Evolutionary conservation across 306 rosid genomes (phyloP).

Genomic region (Dalbergia cochinchinensis): DNA sequence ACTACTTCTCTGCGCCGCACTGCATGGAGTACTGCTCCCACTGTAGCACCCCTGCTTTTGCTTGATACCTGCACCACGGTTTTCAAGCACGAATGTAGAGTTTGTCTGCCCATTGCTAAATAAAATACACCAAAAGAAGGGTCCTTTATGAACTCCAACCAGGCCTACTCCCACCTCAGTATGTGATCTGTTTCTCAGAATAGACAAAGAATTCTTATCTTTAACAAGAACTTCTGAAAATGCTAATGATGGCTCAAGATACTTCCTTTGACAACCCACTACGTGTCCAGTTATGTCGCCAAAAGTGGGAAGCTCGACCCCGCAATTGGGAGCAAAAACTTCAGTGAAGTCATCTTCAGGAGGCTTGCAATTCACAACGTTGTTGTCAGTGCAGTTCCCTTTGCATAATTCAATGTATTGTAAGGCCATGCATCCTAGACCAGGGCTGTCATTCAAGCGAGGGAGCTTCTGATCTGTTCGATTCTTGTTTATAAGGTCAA

Average conservation of each 20-base stretch:
- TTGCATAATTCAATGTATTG: slow-evolving; percentile 82
- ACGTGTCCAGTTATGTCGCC: slow-evolving; percentile 76
- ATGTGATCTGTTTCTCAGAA: slow-evolving; percentile 76
- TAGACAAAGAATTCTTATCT: slow-evolving; percentile 60
- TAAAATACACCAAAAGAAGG: slow-evolving; percentile 84
- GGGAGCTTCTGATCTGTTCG: slow-evolving; percentile 75
- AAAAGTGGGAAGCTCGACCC: slow-evolving; percentile 90
- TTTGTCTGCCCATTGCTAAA: slow-evolving; percentile 77
- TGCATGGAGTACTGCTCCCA: slow-evolving; percentile 81
- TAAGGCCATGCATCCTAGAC: slow-evolving; percentile 96
- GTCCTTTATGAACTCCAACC: slow-evolving; percentile 73
- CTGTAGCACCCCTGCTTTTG: slow-evolving; percentile 90
- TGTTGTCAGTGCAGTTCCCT: slow-evolving; percentile 72
- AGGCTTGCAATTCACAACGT: slow-evolving; percentile 72
- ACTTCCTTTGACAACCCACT: slow-evolving; percentile 72
- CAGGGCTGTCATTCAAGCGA: slow-evolving; percentile 72
- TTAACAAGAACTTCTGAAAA: slow-evolving; percentile 61
- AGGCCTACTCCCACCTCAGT: slow-evolving; percentile 84
- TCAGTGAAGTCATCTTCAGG: slow-evolving; percentile 88
- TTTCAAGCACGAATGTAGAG: slow-evolving; percentile 83
- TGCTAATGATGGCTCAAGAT: slow-evolving; percentile 76
- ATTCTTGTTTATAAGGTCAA: slow-evolving; percentile 76
- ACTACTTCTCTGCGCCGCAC: slow-evolving; percentile 47
- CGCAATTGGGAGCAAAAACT: slow-evolving; percentile 90
- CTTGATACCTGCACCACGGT: slow-evolving; percentile 76